These are phyloP conservation scores for Bipolaris cookei DNA, from an alignment of 2,329 filamentous ascomycete species.

Conservation along the genomic window DNA sequence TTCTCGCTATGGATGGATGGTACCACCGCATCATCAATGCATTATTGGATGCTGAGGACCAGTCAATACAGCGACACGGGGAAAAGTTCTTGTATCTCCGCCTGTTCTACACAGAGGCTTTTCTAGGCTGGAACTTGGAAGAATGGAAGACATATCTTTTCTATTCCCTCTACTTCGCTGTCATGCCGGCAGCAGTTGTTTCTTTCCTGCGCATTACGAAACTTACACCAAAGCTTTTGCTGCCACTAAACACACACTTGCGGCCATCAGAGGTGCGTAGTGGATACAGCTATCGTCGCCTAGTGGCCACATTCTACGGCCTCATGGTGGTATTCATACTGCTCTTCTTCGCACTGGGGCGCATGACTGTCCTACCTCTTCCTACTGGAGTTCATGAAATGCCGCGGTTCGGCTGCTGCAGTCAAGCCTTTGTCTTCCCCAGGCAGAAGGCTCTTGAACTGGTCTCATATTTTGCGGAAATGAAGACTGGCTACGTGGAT, in stretches of 20 bases:
- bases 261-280: not conserved
- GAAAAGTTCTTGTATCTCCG: slow-evolving; percentile 53
- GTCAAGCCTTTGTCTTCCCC: slow-evolving; percentile 55
- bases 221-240: slow-evolving; percentile 25
- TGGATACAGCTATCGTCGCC: slow-evolving; percentile 13
- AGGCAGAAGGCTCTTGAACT: slow-evolving; percentile 36
- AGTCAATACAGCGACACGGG: slow-evolving; percentile 30
- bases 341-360: slow-evolving; percentile 53
- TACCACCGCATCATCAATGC: slow-evolving; percentile 51
- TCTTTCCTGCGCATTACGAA: slow-evolving; percentile 33
- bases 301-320: slow-evolving; percentile 28
- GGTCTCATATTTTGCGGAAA: slow-evolving; percentile 42
- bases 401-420: slow-evolving; percentile 54
- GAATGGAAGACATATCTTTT: slow-evolving; percentile 50
- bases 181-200: slow-evolving; percentile 26
- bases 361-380: slow-evolving; percentile 48
- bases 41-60: slow-evolving; percentile 42
- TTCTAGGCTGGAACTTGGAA: slow-evolving; percentile 55
- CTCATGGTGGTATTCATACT: slow-evolving; percentile 22
- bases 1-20: slow-evolving; percentile 57
- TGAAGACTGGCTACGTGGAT: slow-evolving; percentile 48
- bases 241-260: slow-evolving; percentile 18
- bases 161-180: slow-evolving; percentile 38
- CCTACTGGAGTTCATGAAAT: slow-evolving; percentile 49
- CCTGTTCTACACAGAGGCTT: slow-evolving; percentile 56